Conservation (phyloP, 2,329 filamentous ascomycete species). For the Penicillium sumatraense region DNA sequence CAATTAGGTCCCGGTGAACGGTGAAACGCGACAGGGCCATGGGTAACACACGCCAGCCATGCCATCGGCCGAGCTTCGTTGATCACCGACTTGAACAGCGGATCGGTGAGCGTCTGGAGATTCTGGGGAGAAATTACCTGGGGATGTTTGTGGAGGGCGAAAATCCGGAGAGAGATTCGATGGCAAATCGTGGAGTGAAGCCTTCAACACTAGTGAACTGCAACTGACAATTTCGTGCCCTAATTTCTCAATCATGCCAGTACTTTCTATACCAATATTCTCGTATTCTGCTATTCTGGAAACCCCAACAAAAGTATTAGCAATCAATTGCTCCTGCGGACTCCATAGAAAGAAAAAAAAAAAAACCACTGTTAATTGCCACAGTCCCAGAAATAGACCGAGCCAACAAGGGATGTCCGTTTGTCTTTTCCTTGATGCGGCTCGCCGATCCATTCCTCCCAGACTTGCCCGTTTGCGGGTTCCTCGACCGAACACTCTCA, state of each 20-base stretch:
- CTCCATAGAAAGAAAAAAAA: too few species aligned
- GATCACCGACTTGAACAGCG: background rate
- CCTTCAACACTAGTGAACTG: too few species aligned
- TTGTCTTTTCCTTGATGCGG: conserved; percentile 18
- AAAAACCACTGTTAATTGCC: background rate
- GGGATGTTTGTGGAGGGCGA: conserved; percentile 16
- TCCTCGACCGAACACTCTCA: background rate
- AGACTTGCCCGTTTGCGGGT: conserved; percentile 4
- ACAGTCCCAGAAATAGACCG: background rate
- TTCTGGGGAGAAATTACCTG: conserved; percentile 9
- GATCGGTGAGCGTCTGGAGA: background rate
- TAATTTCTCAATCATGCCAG: too few species aligned
- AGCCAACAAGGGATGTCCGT: conserved; percentile 8
- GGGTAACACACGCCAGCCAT: background rate
- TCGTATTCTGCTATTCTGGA: background rate
- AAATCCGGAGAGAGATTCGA: conserved; percentile 22
- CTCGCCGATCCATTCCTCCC: conserved; percentile 13
- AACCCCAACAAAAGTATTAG: too few species aligned
- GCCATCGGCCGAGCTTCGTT: background rate
- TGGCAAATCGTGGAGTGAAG: background rate
- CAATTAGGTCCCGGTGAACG: conserved; percentile 19
- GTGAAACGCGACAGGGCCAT: background rate
- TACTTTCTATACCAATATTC: too few species aligned
- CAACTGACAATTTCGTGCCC: too few species aligned
- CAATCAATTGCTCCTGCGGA: too few species aligned